Evolutionary conservation across 129 eudicot species (phyloP).

Genomic region (Solidago caesia): DNA sequence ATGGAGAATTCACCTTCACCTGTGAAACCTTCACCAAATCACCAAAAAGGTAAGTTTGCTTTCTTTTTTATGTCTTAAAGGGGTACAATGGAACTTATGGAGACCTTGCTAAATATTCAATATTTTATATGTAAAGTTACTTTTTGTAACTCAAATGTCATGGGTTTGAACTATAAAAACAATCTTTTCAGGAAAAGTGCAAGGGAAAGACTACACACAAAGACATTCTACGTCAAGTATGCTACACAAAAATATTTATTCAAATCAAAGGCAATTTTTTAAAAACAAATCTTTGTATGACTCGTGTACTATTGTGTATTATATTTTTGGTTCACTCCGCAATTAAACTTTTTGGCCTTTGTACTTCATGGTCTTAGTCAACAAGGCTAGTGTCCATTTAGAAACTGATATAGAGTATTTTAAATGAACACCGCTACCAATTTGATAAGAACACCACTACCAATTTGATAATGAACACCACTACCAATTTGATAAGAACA

Average conservation of each 20-base stretch:
- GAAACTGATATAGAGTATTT: neutral
- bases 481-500: neutral
- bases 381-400: neutral
- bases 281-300: no score
- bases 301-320: neutral
- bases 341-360: neutral
- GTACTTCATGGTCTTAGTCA: neutral
- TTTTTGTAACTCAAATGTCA: neutral
- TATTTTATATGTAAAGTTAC: neutral
- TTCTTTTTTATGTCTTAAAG: neutral
- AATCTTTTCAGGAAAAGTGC: neutral
- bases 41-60: slow-evolving; percentile 45
- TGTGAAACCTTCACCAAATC: slow-evolving; percentile 35
- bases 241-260: neutral
- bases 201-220: neutral
- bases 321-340: neutral
- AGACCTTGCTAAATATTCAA: neutral
- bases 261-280: neutral
- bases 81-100: no score
- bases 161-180: neutral
- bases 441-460: neutral
- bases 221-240: neutral
- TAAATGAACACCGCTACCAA: neutral
- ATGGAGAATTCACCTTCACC: slow-evolving; percentile 64
- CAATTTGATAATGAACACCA: neutral